These are phyloP conservation scores for Niveomyces coronatus DNA, from an alignment of 2,329 filamentous ascomycete genomes.

Conservation along the genomic window DNA sequence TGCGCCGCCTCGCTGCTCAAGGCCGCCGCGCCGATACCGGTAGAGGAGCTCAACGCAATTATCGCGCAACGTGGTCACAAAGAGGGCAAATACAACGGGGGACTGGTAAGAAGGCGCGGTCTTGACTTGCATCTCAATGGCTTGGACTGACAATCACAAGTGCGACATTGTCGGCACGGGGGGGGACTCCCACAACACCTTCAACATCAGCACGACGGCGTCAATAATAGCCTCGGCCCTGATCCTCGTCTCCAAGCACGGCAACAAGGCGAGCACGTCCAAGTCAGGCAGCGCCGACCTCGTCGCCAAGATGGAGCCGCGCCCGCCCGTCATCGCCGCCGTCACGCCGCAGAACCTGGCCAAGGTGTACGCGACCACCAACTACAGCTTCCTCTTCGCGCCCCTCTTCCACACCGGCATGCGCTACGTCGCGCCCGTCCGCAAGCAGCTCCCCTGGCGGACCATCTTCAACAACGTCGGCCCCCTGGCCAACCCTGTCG, in stretches of 20 bases:
- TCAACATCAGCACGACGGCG: constrained; percentile 93
- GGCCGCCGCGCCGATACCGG: constrained; percentile 64
- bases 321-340: constrained; percentile 61
- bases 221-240: constrained; percentile 84
- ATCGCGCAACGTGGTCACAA: constrained; percentile 49
- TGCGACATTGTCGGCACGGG: constrained; percentile 96
- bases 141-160: constrained; percentile 22
- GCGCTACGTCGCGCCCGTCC: constrained; percentile 75
- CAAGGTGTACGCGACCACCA: constrained; percentile 65
- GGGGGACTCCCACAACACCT: constrained; percentile 92
- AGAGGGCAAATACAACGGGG: constrained; percentile 70
- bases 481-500: constrained; percentile 82
- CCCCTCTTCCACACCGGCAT: constrained; percentile 95
- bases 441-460: constrained; percentile 81
- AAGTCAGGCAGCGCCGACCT: constrained; percentile 94
- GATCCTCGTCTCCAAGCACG: constrained; percentile 85
- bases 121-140: not conserved
- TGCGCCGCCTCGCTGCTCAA: constrained; percentile 77
- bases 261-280: constrained; percentile 89
- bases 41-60: constrained; percentile 46
- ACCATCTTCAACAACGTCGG: constrained; percentile 98
- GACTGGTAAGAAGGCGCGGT: constrained; percentile 52
- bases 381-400: constrained; percentile 93
- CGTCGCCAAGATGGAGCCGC: constrained; percentile 63
- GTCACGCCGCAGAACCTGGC: constrained; percentile 63